Evolutionary conservation across 1,139 yeast genomes (phyloP).

Genomic region (Meyerozyma sp.): DNA sequence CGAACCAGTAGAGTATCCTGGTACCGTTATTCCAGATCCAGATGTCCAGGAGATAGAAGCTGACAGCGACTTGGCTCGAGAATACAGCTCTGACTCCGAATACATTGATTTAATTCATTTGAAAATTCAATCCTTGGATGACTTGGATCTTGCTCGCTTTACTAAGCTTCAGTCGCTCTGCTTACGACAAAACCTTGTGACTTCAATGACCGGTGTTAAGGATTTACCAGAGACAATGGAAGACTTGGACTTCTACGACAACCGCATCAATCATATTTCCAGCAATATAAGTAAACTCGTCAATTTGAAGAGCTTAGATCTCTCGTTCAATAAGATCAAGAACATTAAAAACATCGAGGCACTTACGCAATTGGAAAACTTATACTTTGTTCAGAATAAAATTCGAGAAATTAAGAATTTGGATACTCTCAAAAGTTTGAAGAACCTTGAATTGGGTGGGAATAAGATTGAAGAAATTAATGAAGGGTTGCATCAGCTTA

Average conservation of each 20-base stretch:
- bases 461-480: conserved; percentile 66
- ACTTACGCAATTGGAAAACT: conserved; percentile 54
- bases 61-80: conserved; percentile 57
- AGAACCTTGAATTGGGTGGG: conserved; percentile 86
- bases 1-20: conserved; percentile 38
- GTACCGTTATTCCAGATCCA: conserved; percentile 53
- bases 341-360: conserved; percentile 76
- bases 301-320: conserved; percentile 61
- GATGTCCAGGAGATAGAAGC: conserved; percentile 42
- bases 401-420: conserved; percentile 69
- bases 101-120: conserved; percentile 75
- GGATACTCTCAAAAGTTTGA: conserved; percentile 51
- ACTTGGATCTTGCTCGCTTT: conserved; percentile 58
- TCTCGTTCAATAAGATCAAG: conserved; percentile 87
- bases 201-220: conserved; percentile 67
- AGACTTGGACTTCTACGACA: conserved; percentile 88
- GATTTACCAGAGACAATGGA: conserved; percentile 54
- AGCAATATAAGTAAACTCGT: conserved; percentile 56
- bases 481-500: conserved; percentile 49
- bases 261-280: conserved; percentile 82
- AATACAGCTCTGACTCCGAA: conserved; percentile 56
- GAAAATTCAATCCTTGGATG: conserved; percentile 65
- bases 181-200: conserved; percentile 79
- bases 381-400: conserved; percentile 87
- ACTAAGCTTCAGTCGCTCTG: conserved; percentile 55